Evolutionary conservation across 202 grass and related monocot genomes (phyloP).

Genomic region (Setaria italica): DNA sequence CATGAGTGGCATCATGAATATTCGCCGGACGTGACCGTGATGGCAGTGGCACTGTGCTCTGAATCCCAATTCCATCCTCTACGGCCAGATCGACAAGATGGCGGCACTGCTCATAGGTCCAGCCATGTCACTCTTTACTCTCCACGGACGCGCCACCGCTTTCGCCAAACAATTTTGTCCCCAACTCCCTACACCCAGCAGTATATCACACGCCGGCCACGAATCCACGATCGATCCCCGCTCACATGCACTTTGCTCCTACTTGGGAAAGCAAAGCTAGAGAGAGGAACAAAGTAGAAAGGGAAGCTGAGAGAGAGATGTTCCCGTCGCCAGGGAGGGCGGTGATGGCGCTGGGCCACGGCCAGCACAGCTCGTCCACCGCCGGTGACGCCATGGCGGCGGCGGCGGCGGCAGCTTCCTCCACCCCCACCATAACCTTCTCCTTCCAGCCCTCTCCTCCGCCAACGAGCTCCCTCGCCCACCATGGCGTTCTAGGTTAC

Average conservation of each 20-base stretch:
- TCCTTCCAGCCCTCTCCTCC: conserved; percentile 48
- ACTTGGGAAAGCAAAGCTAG: conserved; percentile 34
- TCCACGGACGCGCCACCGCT: conserved; percentile 4
- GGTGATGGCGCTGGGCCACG: conserved; percentile 54
- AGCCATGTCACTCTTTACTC: background rate
- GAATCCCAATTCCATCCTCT: background rate
- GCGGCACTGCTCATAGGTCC: background rate
- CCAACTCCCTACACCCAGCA: background rate
- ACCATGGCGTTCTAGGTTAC: conserved; percentile 58
- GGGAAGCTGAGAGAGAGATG: conserved; percentile 47
- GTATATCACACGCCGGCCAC: conserved; percentile 10
- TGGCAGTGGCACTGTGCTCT: background rate
- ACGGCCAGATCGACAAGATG: background rate
- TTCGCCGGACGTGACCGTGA: too few relatives aligned
- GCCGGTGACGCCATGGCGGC: conserved; percentile 33
- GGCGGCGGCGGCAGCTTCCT: background rate
- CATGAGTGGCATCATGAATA: too few relatives aligned
- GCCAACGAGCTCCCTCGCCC: conserved; percentile 32
- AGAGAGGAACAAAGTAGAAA: conserved; percentile 16
- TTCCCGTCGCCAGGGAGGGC: conserved; percentile 70
- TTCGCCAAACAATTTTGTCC: conserved; percentile 52
- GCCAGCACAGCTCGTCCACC: conserved; percentile 34
- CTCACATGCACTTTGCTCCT: background rate
- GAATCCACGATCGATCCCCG: background rate
- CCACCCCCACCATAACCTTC: conserved; percentile 36